Evolutionary conservation across 495 filamentous ascomycete species (phyloP), one percentile per base, ranked within the genome.

Genomic region (Talaromyces trachyspermus): DNA sequence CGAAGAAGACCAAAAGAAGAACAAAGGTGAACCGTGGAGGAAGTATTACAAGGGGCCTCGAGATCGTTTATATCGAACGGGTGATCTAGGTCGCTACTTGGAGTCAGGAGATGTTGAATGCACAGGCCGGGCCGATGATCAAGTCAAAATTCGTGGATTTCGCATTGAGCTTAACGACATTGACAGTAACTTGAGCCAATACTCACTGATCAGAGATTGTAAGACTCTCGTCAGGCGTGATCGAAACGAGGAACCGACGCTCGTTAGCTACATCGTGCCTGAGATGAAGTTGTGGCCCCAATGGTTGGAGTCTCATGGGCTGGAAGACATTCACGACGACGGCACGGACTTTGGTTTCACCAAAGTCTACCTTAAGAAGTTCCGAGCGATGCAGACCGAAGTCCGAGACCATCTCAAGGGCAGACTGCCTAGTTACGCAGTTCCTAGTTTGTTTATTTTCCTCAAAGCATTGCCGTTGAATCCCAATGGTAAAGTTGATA

Each of bases 131-230:
- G 85, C 80, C 8, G 92, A 98, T 57, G 77, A 88, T 54, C 92
- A 97, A 55, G 85, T 95, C 60, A 96, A 96, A 70, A 95, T 97
- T 52, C 84, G 91, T 42, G 91, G 91, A 4, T 96, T 97, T 72
- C 76, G 91, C 43, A 94, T 97, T 54, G 91, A 97, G 64, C 81
- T 97, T 22, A 86, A 86, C 50, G 92, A 97, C 45, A 95, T 96
- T 48, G 90, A 97, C 59, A 89, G 78, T 30, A 81, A 90, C 56
- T 70, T 96, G 15, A 83, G 81, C 33, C 78, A 84, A 35, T 81
- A 95, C 62, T 81, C 81, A 4, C 63, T 95, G 3, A 78, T 97
- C 5, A 69, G 86, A 14, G 92, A 98, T 51, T 90, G 88, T 65
- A 81, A 89, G 43, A 97, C 92, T 1, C 64, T 98, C 2, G 82